Percentiles rank a stretch among this genome's conserved stretches.
Evolutionary conservation across 129 eudicot species (phyloP).

Genomic region (Sambucus nigra): DNA sequence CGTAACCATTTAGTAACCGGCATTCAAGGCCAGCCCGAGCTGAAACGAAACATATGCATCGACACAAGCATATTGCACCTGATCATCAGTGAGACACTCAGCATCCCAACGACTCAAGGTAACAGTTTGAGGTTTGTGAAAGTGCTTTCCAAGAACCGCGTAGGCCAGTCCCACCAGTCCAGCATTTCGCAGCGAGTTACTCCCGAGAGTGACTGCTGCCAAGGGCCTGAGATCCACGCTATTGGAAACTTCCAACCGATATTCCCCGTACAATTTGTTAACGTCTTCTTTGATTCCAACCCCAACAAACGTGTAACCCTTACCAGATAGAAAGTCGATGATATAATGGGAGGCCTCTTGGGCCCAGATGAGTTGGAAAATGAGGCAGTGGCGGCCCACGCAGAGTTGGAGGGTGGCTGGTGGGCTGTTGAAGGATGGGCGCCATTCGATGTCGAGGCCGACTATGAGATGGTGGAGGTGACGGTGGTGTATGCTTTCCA

Average conservation of each 20-base stretch:
- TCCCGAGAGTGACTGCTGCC: not conserved
- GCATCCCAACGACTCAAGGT: constrained; percentile 13
- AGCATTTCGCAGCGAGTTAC: not conserved
- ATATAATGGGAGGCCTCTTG: not conserved
- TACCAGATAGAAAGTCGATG: constrained; percentile 4
- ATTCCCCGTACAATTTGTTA: not conserved
- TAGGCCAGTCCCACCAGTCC: not conserved
- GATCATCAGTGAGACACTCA: constrained; percentile 2
- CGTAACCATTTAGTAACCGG: too few species aligned
- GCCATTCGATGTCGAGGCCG: constrained; percentile 30
- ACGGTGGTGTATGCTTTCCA: constrained; percentile 3
- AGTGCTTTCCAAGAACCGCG: not conserved
- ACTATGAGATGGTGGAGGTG: constrained; percentile 15
- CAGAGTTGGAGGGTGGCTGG: constrained; percentile 25
- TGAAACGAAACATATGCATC: constrained; percentile 16
- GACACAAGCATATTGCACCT: constrained; percentile 17
- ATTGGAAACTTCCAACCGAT: not conserved
- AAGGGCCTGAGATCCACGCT: constrained; percentile 10
- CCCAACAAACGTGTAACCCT: constrained; percentile 13
- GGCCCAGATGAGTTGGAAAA: constrained; percentile 18
- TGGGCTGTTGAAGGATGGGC: not conserved
- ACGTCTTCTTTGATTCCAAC: constrained; percentile 3
- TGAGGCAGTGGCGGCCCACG: constrained; percentile 23
- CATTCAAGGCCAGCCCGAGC: too few species aligned
- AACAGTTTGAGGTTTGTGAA: not conserved